Percentiles rank a stretch among this genome's conserved stretches.
These are phyloP conservation scores for Globisporangium splendens DNA, from an alignment of 352 stramenopile species.

Conservation along the genomic window DNA sequence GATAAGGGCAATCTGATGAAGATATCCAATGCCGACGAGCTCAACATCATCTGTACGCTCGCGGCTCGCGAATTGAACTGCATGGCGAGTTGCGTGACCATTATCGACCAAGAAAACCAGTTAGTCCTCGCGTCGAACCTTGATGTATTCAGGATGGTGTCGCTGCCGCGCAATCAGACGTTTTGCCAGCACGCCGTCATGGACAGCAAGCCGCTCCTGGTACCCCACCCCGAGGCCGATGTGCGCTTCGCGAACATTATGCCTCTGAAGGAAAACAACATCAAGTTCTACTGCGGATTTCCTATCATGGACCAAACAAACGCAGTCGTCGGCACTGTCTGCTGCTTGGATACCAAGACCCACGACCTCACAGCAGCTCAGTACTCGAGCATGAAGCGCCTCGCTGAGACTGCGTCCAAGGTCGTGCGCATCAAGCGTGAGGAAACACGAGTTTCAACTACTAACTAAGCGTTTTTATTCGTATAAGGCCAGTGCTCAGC, in stretches of 20 bases:
- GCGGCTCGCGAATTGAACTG: slow-evolving; percentile 52
- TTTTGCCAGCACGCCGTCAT: slow-evolving; percentile 37
- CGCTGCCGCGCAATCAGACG: slow-evolving; percentile 24
- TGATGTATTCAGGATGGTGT: slow-evolving; percentile 13
- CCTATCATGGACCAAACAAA: slow-evolving; percentile 16
- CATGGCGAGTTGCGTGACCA: slow-evolving; percentile 47
- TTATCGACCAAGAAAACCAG: slow-evolving; percentile 49
- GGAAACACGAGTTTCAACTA: too few species aligned
- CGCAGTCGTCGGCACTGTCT: slow-evolving; percentile 27
- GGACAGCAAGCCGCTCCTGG: slow-evolving; percentile 39
- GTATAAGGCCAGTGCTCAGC: too few species aligned
- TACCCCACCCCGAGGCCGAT: slow-evolving; percentile 49
- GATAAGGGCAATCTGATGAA: slow-evolving; percentile 30
- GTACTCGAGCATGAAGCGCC: slow-evolving; percentile 21
- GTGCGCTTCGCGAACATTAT: slow-evolving; percentile 38
- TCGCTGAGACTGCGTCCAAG: slow-evolving; percentile 46
- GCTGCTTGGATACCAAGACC: slow-evolving; percentile 40
- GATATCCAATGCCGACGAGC: slow-evolving; percentile 48
- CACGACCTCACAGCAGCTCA: slow-evolving; percentile 22
- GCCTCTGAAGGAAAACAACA: slow-evolving; percentile 18
- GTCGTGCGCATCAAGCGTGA: slow-evolving; percentile 17
- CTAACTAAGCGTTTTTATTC: too few species aligned
- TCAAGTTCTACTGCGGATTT: slow-evolving; percentile 41
- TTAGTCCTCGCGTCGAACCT: slow-evolving; percentile 32
- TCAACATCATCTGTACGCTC: slow-evolving; percentile 61